Evolutionary conservation across 345 rosid genomes (phyloP), one percentile per base, ranked within the genome.

Genomic region (Salix caprea): DNA sequence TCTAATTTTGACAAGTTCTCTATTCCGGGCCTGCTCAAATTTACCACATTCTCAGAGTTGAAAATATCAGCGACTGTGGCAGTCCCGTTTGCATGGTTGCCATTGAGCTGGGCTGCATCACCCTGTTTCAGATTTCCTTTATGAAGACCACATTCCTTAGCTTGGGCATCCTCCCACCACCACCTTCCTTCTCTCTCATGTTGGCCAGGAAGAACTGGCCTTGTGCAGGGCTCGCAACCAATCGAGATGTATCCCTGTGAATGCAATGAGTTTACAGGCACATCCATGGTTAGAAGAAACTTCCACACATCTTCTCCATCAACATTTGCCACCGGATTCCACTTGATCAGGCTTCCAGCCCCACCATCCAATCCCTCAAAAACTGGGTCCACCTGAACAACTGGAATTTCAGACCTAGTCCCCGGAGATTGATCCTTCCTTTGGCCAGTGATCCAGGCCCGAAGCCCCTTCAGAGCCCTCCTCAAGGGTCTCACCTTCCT

Each of bases 81-180:
- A 30, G 83, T 72, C 62, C 83, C 89, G 6, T 80, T 77, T 0
- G 84, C 24, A 30, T 74, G 79, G 26, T 80, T 85, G 64, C 81
- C 82, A n/a, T 77, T 81, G 37, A 71, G 78, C n/a, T 81, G 73
- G 5, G 76, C 84, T 28, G 65, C 77, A 36, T 11, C 82, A 15
- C 87, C 89, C 86, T 84, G 88, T 54, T 89, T 91, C 46, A 96
- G 64, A 70, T 95, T 95, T 61, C 97, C 98, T 81, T 91, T 93
- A 77, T 93, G 99, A 56, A 95, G 89, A 37, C 99, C 99, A 36
- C 99, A 96, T 76, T 96, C 99, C 87, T 96, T 93, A 16, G 99
- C 97, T 83, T 84, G 92, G 69, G 99, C 92, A 44, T 96, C 99
- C 89, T 96, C 99, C 99, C 99, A 96, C 99, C 99, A 96, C 99